Evolutionary conservation across 352 stramenopile genomes (phyloP), one percentile per base, ranked within the genome.

Genomic region (Globisporangium cylindrosporum): DNA sequence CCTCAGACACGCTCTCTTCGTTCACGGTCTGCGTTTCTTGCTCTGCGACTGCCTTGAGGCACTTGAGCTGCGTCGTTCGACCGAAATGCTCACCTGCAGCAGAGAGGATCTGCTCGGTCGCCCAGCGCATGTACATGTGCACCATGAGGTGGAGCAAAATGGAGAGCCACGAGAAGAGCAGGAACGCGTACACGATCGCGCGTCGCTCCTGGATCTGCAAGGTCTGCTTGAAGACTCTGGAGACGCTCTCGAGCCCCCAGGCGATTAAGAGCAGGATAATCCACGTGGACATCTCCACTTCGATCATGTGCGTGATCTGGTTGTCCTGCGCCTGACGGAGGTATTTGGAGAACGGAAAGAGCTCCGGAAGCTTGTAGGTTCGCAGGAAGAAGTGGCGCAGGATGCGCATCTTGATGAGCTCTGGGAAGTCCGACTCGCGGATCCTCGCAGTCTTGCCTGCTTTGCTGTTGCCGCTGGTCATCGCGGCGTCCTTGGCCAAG

Each of bases 221-320:
- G 4, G 76, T 3, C 0, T 60, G 12, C 20, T 73, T 1, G 18
- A 81, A 29, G 4, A 75, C 18, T 20, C 6, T 18, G 1, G 76
- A 48, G 3, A 70, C 53, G 0, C 68, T 69, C 48, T 78, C 76
- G 61, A 91, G 66, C 0, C 32, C 64, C 78, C 81, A 91, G 0
- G 77, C 79, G 15, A 88, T 70, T 20, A 67, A 59, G 0, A 91
- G 64, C 14, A 91, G 68, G 5, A 91, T 46, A 4, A 89, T 48
- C 82, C 80, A 94, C 71, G 81, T 90, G 6, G 80, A 84, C 20
- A 89, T 76, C 43, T 91, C 69, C 5, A 94, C 82, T 24, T 94
- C 84, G 46, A 94, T 90, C 76, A 94, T 86, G 66, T 94, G 78
- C 18, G 76, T 88, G 62, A 94, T 91, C 66, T 94, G 82, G 68